phyloP scores from a whole-genome alignment of 441 rosid genomes.

The Flueggea neowawraea region DNA sequence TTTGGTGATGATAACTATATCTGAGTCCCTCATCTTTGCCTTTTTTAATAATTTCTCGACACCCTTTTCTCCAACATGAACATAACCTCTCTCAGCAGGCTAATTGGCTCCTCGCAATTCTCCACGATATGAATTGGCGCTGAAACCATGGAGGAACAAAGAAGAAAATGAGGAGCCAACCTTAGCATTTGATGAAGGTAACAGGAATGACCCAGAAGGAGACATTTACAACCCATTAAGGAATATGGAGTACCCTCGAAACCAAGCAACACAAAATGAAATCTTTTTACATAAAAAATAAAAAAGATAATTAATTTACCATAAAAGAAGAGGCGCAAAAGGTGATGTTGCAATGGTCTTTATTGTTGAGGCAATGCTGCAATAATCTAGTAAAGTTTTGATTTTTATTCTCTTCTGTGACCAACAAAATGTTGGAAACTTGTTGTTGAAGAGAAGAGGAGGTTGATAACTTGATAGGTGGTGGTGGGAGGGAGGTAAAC shows the following conservation, averaged over 20 bases:
- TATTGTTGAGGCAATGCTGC: not conserved
- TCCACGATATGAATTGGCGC: conserved; percentile 28
- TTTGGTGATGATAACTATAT: conserved; percentile 27
- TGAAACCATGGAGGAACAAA: conserved; percentile 16
- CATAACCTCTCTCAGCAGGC: conserved; percentile 23
- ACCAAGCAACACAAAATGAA: conserved; percentile 47
- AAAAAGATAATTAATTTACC: not conserved
- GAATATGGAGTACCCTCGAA: conserved; percentile 41
- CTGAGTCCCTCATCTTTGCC: conserved; percentile 61
- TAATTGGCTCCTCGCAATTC: conserved; percentile 23
- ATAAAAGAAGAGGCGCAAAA: no score
- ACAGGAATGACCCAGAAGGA: not conserved
- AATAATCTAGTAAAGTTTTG: not conserved
- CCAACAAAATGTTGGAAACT: not conserved
- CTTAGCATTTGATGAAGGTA: not conserved
- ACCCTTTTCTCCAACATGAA: conserved; percentile 31
- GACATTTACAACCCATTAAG: not conserved
- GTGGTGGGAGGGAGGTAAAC: conserved; percentile 11
- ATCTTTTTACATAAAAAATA: not conserved
- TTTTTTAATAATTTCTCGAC: conserved; percentile 26
- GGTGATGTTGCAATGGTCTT: no score
- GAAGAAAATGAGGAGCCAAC: not conserved
- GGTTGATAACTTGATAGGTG: not conserved
- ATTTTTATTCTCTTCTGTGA: not conserved
- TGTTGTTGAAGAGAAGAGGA: conserved; percentile 6